Evolutionary conservation across 2,329 filamentous ascomycete genomes (phyloP).

Genomic region (Coleophoma eucalyptorum): DNA sequence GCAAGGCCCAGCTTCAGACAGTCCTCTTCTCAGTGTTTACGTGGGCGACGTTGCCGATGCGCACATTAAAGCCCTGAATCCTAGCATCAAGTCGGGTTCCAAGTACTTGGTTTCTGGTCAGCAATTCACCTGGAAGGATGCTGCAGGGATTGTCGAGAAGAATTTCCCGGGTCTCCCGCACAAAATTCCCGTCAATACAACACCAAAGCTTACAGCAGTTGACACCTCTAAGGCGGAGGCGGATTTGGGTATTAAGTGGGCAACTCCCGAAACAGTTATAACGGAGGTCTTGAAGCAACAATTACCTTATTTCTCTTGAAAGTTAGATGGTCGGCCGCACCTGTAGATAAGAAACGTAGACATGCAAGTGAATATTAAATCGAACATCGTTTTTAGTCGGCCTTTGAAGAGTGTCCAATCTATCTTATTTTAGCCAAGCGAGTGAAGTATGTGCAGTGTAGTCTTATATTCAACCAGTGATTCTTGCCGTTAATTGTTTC

Average conservation of each 20-base stretch:
- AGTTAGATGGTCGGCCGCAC: neutral
- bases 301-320: neutral
- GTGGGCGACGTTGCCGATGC: conserved; percentile 9
- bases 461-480: too few relatives aligned
- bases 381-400: neutral
- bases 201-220: neutral
- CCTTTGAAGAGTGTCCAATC: neutral
- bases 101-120: conserved; percentile 2
- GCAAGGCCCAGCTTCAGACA: neutral
- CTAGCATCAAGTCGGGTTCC: neutral
- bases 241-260: conserved; percentile 7
- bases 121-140: conserved; percentile 2
- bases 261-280: conserved; percentile 2
- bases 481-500: too few relatives aligned
- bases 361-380: neutral
- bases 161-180: conserved; percentile 2
- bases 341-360: neutral
- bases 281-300: conserved; percentile 9
- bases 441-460: too few relatives aligned
- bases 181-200: neutral
- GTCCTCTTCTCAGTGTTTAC: neutral
- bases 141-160: conserved; percentile 3
- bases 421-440: too few relatives aligned
- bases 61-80: conserved; percentile 3
- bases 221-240: conserved; percentile 6